A percentile compares a stretch with the other conserved stretches of the same genome.
Evolutionary conservation across 164 flowering plant genomes (phyloP).

Genomic region (Platanus orientalis): DNA sequence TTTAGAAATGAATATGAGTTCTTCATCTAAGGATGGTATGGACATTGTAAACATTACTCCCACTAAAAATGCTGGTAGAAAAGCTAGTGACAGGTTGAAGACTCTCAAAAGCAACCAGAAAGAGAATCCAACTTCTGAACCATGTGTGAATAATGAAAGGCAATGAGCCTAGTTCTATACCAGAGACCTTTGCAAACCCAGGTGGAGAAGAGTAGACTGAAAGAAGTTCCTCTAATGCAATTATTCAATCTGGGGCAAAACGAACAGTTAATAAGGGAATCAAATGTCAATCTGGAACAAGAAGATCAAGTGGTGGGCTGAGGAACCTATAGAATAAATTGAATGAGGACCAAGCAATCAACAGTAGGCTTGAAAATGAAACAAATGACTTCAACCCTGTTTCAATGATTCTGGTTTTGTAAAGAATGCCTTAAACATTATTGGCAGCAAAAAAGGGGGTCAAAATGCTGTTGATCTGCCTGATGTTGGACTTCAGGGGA

Average conservation of each 20-base stretch:
- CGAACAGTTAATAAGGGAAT: not conserved
- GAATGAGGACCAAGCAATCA: not conserved
- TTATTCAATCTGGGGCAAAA: not conserved
- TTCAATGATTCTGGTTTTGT: not conserved
- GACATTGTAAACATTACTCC: not conserved
- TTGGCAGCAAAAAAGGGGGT: slow-evolving; percentile 4
- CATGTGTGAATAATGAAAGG: not conserved
- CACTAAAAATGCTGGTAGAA: not conserved
- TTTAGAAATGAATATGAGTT: not conserved
- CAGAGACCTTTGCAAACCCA: slow-evolving; percentile 2
- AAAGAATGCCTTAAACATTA: not conserved
- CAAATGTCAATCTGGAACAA: not conserved
- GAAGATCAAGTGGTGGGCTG: slow-evolving; percentile 2
- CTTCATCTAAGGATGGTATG: too few species aligned
- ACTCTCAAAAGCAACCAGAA: slow-evolving; percentile 4
- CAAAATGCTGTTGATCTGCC: not conserved
- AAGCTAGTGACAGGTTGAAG: not conserved
- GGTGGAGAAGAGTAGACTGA: not conserved
- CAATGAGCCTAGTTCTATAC: not conserved
- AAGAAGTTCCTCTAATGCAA: not conserved
- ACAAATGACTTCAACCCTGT: slow-evolving; percentile 2
- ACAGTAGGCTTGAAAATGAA: not conserved
- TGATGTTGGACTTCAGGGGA: slow-evolving; percentile 5
- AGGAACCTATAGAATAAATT: not conserved
- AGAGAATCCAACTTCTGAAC: not conserved